Conservation (phyloP, 129 eudicot genomes). For the Dittrichia graveolens region DNA sequence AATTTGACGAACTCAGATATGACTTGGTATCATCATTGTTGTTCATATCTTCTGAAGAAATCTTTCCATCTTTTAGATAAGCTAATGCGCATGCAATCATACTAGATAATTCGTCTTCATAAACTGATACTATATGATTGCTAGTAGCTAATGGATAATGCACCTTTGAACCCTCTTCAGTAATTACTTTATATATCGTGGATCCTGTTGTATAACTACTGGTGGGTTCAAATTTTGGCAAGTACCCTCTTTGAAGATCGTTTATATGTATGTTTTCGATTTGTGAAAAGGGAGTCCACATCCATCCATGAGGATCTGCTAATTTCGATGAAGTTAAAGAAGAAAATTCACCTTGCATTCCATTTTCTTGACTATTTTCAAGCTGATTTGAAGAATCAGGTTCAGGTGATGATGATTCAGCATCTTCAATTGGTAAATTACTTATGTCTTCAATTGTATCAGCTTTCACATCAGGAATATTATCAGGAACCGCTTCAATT, state of each 20-base stretch:
- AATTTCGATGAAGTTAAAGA: slow-evolving; percentile 26
- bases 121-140: slow-evolving; percentile 65
- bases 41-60: slow-evolving; percentile 33
- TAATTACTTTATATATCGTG: slow-evolving; percentile 44
- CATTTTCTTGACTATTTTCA: slow-evolving; percentile 23
- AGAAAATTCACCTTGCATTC: slow-evolving; percentile 19
- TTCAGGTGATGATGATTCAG: slow-evolving; percentile 44
- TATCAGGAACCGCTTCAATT: slow-evolving; percentile 32
- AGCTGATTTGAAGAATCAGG: slow-evolving; percentile 16
- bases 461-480: slow-evolving; percentile 9
- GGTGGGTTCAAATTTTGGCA: slow-evolving; percentile 52
- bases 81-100: slow-evolving; percentile 85
- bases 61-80: slow-evolving; percentile 44
- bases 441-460: slow-evolving; percentile 25
- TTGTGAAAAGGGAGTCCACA: slow-evolving; percentile 68
- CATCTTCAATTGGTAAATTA: slow-evolving; percentile 25
- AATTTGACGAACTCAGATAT: slow-evolving; percentile 36
- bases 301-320: slow-evolving; percentile 53
- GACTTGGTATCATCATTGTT: slow-evolving; percentile 34
- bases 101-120: slow-evolving; percentile 83
- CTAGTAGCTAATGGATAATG: slow-evolving; percentile 66
- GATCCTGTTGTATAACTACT: slow-evolving; percentile 43
- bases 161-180: slow-evolving; percentile 63
- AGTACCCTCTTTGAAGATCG: slow-evolving; percentile 57
- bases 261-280: slow-evolving; percentile 52